A percentile compares a stretch with the other conserved stretches of the same genome.
Conservation (phyloP, 192 early-diverging fungal genomes). For the Gaertneriomyces sp. region DNA sequence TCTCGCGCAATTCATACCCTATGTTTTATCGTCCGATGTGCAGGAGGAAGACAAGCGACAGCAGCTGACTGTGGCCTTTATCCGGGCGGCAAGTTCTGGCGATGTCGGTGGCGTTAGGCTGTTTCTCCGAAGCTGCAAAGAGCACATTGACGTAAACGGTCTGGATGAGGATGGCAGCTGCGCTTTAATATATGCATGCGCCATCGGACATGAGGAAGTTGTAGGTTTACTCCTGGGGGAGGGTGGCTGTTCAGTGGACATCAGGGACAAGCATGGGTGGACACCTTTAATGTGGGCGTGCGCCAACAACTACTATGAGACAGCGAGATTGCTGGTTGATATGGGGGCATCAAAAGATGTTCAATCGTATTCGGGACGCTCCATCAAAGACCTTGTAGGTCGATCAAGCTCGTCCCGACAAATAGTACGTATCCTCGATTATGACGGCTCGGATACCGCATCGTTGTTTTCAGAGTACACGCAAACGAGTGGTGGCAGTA, state of each 20-base stretch:
- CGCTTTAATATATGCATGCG: conserved; percentile 82
- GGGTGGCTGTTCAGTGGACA: conserved; percentile 67
- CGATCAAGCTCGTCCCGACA: background rate
- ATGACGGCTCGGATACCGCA: conserved; percentile 2
- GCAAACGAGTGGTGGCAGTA: conserved; percentile 10
- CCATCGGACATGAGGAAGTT: conserved; percentile 78
- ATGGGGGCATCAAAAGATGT: conserved; percentile 60
- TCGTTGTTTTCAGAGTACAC: conserved; percentile 8
- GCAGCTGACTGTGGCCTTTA: conserved; percentile 3
- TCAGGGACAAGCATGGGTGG: conserved; percentile 85
- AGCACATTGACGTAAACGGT: conserved; percentile 64
- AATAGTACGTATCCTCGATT: background rate
- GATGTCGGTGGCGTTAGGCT: background rate
- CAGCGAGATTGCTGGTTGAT: conserved; percentile 72
- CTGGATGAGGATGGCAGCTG: conserved; percentile 84
- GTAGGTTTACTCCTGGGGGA: conserved; percentile 64
- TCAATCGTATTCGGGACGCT: conserved; percentile 23
- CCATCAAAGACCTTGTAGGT: conserved; percentile 32
- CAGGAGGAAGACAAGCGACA: background rate
- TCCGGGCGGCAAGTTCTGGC: conserved; percentile 1
- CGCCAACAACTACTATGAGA: conserved; percentile 74
- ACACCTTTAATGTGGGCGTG: conserved; percentile 92
- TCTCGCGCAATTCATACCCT: no score
- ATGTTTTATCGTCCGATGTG: no score
- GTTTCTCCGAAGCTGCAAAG: background rate